phyloP scores from a whole-genome alignment of 257 asterid genomes.

The Penstemon barbatus region DNA sequence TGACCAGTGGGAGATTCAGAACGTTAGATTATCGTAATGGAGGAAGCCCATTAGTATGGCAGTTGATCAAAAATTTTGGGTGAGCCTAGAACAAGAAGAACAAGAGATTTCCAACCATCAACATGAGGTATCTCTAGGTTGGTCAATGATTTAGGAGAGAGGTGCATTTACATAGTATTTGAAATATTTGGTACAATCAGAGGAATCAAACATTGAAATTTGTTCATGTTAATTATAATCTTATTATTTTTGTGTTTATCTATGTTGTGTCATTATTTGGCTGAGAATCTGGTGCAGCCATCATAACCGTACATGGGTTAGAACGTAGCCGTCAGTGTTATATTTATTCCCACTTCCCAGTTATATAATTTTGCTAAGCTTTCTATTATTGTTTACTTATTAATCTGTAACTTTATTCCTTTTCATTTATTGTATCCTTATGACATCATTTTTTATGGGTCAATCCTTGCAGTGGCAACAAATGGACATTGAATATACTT shows the following conservation, averaged over 20 bases:
- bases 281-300: background rate
- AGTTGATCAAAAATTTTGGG: background rate
- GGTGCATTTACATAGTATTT: constrained; percentile 3
- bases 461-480: constrained; percentile 85
- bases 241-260: background rate
- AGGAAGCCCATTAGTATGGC: background rate
- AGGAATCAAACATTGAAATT: constrained; percentile 2
- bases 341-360: constrained; percentile 1
- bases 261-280: background rate
- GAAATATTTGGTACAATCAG: background rate
- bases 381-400: constrained; percentile 11
- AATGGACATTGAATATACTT: constrained; percentile 96
- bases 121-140: background rate
- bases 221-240: background rate
- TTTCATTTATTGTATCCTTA: constrained; percentile 14
- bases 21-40: background rate
- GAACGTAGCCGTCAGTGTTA: constrained; percentile 18
- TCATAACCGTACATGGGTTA: constrained; percentile 1
- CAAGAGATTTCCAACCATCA: background rate
- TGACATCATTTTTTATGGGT: constrained; percentile 32
- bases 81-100: background rate
- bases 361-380: constrained; percentile 16
- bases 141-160: background rate
- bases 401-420: constrained; percentile 4
- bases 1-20: background rate